Base-by-base conservation (phyloP, 2,329 filamentous ascomycete species). In the Cladosporium sp. region DNA sequence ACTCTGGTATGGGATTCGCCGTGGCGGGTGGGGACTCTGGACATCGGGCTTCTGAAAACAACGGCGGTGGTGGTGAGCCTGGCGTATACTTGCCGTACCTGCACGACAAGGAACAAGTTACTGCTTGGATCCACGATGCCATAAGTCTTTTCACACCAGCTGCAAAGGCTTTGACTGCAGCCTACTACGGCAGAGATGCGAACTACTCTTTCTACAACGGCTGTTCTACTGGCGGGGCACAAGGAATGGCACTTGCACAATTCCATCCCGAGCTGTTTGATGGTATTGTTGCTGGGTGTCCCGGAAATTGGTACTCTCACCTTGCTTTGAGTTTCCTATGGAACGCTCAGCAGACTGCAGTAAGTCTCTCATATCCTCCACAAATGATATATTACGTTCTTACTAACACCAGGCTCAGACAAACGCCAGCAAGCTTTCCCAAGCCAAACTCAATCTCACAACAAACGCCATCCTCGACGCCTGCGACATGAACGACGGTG, bases 141-240 rank as follows among this genome's bases (percentile, higher is more conserved):
- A 70, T 74, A 35, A 68, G 70, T 5, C 63, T 71, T 9, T 68
- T 73, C 22, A 72, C 71, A 0, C 66, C 66, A 1, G 53, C 66
- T 7, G 65, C 70, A 1, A 70, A 66, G 20, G 60, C 60, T 1
- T 56, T 77, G 19, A 64, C 66, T 6, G 58, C 64, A 4, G 48
- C 55, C 15, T 76, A 73, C 59, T 77, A 77, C 56, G 60, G 60
- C 6, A 37, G 58, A 39, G 35, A 58, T 12, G 67, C 72, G 3
- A 65, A 56, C 3, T 66, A 73, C 40, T 72, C 67, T 8, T 78
- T 76, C 59, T 77, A 76, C 58, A 61, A 64, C 24, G 75, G 75
- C 5, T 78, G 74, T 50, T 74, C 71, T 0, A 76, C 74, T 3
- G 75, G 74, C 7, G 75, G 75, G 8, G 70, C 71, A 6, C 74